Base-by-base conservation (phyloP, 345 rosid genomes). In the Firmiana major region DNA sequence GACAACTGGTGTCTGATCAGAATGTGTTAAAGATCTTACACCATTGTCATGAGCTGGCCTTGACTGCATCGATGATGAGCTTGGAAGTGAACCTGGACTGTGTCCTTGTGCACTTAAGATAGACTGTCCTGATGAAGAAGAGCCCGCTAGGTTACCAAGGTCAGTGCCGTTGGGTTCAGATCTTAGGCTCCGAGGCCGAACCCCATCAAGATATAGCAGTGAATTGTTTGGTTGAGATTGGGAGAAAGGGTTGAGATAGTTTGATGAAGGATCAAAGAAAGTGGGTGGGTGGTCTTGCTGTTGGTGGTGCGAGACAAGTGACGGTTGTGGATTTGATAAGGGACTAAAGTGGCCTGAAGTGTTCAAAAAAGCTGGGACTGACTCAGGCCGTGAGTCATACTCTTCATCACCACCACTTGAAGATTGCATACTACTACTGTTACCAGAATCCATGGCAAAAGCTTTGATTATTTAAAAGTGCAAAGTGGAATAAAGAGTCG, bases 351-450 rank as follows among this genome's bases (percentile, higher is more conserved):
- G 73, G 83, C 16, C 62, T 53, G 87, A 82, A 78, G 83, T 77
- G 72, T 81, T 84, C 75, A 82, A 75, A 75, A 85, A 87, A 72
- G 83, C 66, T 21, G 82, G 71, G 2, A 73, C 22, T 19, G 89
- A 79, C 59, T 81, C 87, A 10, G 84, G 67, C 62, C 89, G 83
- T 54, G 95, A 89, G 75, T 88, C 87, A 78, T 86, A 86, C 59
- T 91, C 94, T 51, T 91, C 86, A 46, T 87, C 94, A 7, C 86
- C 93, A 15, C 90, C 94, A 58, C 94, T 90, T 17, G 97, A 88
- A 19, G 97, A 92, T 73, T 90, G 94, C 79, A 88, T 76, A 78
- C 94, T 92, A 10, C 91, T 91, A 78, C 94, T 91, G 51, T 92
- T 92, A 31, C 91, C 84, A 21, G 98, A 94, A 86, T 92, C 97